A percentile compares a stretch with the other conserved stretches of the same genome.
Conservation (phyloP, 768 basidiomycete genomes). For the Favolaschia claudopus region DNA sequence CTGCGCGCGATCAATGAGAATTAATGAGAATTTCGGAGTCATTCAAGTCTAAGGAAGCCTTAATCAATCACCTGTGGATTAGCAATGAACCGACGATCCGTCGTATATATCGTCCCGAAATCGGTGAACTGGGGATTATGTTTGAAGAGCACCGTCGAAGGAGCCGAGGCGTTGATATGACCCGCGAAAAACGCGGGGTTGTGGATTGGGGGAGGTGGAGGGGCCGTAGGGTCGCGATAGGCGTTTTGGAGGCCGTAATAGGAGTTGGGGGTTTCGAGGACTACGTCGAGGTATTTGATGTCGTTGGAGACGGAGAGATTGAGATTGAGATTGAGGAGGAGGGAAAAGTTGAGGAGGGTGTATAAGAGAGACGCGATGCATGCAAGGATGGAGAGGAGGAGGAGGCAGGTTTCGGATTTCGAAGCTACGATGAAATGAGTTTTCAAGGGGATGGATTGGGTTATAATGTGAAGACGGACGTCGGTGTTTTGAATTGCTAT, state of each 20-base stretch:
- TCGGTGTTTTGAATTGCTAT: too few relatives aligned
- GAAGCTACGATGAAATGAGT: too few relatives aligned
- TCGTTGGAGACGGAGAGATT: neutral
- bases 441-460: too few relatives aligned
- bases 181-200: neutral
- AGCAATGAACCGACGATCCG: neutral
- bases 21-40: neutral
- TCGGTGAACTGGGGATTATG: neutral
- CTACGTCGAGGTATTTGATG: neutral
- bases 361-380: neutral
- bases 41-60: neutral
- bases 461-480: too few relatives aligned
- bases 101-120: constrained; percentile 1
- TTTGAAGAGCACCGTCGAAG: neutral
- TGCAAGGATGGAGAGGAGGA: neutral
- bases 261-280: neutral
- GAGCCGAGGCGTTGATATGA: neutral
- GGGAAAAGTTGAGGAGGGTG: constrained; percentile 8
- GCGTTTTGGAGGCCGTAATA: constrained; percentile 4
- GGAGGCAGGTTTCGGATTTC: neutral
- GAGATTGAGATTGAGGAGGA: neutral
- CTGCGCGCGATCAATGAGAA: neutral
- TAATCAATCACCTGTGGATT: neutral
- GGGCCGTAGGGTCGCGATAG: neutral
- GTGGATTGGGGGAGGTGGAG: neutral